Evolutionary conservation across 768 basidiomycete species (phyloP).

Genomic region (Amanita inopinata): DNA sequence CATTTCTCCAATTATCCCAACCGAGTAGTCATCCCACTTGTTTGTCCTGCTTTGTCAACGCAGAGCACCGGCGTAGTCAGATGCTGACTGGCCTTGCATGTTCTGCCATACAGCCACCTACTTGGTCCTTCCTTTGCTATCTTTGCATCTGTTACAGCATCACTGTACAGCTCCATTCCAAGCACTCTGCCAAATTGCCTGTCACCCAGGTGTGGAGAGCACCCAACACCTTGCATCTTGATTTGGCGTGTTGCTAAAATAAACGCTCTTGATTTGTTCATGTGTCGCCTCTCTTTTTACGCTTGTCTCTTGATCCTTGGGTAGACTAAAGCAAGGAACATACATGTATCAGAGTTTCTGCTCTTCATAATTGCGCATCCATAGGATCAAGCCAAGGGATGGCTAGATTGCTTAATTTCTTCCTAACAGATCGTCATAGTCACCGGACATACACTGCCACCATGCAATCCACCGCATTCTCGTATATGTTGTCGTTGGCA

Average conservation of each 20-base stretch:
- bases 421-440: neutral
- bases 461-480: neutral
- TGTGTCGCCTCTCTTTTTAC: too few relatives aligned
- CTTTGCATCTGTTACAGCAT: neutral
- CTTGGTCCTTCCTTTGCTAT: neutral
- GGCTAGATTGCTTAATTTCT: neutral
- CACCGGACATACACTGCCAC: slow-evolving; percentile 3
- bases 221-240: too few relatives aligned
- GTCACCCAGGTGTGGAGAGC: too few relatives aligned
- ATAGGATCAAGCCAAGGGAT: too few relatives aligned
- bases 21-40: neutral
- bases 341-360: too few relatives aligned
- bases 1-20: neutral
- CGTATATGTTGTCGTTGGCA: neutral
- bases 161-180: too few relatives aligned
- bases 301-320: too few relatives aligned
- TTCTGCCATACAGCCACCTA: neutral
- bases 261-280: neutral
- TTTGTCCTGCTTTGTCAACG: neutral
- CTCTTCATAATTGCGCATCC: too few relatives aligned
- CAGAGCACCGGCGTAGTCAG: too few relatives aligned
- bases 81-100: neutral
- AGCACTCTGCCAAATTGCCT: too few relatives aligned
- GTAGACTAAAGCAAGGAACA: too few relatives aligned
- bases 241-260: neutral